phyloP scores from a whole-genome alignment of 768 basidiomycete genomes.

The Cystobasidium onofrii region DNA sequence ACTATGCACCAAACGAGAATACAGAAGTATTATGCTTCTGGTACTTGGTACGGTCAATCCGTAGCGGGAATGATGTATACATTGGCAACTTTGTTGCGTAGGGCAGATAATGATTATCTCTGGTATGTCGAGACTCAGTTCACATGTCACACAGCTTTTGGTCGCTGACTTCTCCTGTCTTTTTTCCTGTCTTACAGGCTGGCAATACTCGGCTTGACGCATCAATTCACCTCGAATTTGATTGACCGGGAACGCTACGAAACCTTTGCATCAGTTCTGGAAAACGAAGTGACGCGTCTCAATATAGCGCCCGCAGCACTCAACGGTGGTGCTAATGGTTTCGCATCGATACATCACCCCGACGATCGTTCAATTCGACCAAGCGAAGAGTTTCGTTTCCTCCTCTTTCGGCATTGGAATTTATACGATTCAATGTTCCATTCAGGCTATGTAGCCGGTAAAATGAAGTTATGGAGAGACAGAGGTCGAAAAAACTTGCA shows the following conservation, averaged over 20 bases:
- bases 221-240: conserved; percentile 78
- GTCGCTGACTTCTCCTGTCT: too few relatives aligned
- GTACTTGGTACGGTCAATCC: conserved; percentile 81
- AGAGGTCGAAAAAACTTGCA: conserved; percentile 77
- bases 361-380: conserved; percentile 76
- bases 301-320: conserved; percentile 48
- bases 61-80: conserved; percentile 81
- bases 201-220: conserved; percentile 84
- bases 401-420: conserved; percentile 93
- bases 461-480: conserved; percentile 94
- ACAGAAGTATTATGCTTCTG: conserved; percentile 72
- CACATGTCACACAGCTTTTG: not conserved
- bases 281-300: conserved; percentile 86
- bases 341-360: conserved; percentile 48
- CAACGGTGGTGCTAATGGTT: not conserved
- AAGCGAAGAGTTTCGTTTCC: conserved; percentile 85
- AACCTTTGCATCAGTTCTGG: conserved; percentile 64
- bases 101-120: conserved; percentile 83
- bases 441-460: conserved; percentile 88
- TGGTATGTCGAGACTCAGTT: conserved; percentile 62
- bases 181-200: conserved; percentile 57
- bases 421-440: conserved; percentile 97
- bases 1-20: conserved; percentile 58
- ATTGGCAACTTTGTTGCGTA: conserved; percentile 79
- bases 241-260: conserved; percentile 84